phyloP scores from a whole-genome alignment of 768 basidiomycete species.

The Punctularia strigosozonata region DNA sequence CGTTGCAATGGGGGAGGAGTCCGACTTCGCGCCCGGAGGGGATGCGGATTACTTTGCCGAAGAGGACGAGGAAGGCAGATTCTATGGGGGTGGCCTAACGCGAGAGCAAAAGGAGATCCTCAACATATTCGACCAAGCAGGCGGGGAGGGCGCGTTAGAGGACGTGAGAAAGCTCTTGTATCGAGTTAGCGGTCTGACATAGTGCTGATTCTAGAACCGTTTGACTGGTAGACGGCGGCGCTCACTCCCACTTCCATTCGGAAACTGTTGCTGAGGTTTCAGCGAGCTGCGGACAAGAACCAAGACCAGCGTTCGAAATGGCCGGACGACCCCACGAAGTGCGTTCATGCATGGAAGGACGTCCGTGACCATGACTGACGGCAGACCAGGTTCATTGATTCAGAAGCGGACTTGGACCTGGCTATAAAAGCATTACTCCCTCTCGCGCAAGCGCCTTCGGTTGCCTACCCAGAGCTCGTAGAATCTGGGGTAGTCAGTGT shows the following conservation, averaged over 20 bases:
- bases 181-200: constrained; percentile 5
- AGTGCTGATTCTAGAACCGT: constrained; percentile 4
- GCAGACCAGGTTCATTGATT: constrained; percentile 83
- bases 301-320: constrained; percentile 95
- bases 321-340: constrained; percentile 88
- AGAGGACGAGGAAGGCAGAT: constrained; percentile 86
- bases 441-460: constrained; percentile 68
- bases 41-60: constrained; percentile 87
- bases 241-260: constrained; percentile 62
- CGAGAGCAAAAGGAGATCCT: constrained; percentile 90
- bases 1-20: constrained; percentile 18
- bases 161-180: constrained; percentile 38
- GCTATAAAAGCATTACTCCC: constrained; percentile 83
- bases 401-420: constrained; percentile 87
- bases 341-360: constrained; percentile 9
- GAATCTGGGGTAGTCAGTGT: constrained; percentile 57
- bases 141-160: constrained; percentile 48
- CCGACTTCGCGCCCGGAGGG: constrained; percentile 70
- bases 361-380: background rate
- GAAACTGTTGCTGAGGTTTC: constrained; percentile 66
- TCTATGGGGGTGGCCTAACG: constrained; percentile 90
- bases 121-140: constrained; percentile 81
- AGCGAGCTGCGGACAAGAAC: constrained; percentile 88
- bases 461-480: constrained; percentile 86
- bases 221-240: constrained; percentile 39